Conservation (phyloP, 305 asterid species). For the Fraxinus velutina region DNA sequence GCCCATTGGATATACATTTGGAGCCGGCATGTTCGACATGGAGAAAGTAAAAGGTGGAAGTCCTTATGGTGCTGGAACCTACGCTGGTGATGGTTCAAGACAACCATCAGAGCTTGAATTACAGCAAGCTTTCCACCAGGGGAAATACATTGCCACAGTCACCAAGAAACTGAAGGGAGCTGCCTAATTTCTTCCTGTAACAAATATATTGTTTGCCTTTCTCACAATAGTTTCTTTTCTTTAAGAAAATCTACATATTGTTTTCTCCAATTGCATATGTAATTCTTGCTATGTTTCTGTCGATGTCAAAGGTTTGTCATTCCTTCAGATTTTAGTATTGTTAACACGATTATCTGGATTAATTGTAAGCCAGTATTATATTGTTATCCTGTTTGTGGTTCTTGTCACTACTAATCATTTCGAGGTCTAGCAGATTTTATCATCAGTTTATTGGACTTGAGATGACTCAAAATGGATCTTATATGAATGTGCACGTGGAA, state of each 20-base stretch:
- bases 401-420: neutral
- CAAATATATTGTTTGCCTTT: neutral
- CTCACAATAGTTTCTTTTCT: neutral
- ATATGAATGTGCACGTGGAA: neutral
- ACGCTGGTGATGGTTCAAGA: conserved; percentile 28
- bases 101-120: conserved; percentile 30
- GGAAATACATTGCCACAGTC: conserved; percentile 25
- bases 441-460: neutral
- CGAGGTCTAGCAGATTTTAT: neutral
- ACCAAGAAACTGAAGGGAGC: conserved; percentile 22
- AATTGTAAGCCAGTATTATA: neutral
- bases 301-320: neutral
- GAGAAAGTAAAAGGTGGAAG: conserved; percentile 31
- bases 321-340: neutral
- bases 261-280: neutral
- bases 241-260: neutral
- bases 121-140: conserved; percentile 34
- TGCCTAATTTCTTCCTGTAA: neutral
- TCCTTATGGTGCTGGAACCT: conserved; percentile 31
- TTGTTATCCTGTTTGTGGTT: neutral
- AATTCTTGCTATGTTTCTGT: neutral
- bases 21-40: conserved; percentile 31
- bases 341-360: neutral
- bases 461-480: neutral
- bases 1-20: conserved; percentile 31